phyloP scores from a whole-genome alignment of 768 basidiomycete species.

The Termitomyces sp. region DNA sequence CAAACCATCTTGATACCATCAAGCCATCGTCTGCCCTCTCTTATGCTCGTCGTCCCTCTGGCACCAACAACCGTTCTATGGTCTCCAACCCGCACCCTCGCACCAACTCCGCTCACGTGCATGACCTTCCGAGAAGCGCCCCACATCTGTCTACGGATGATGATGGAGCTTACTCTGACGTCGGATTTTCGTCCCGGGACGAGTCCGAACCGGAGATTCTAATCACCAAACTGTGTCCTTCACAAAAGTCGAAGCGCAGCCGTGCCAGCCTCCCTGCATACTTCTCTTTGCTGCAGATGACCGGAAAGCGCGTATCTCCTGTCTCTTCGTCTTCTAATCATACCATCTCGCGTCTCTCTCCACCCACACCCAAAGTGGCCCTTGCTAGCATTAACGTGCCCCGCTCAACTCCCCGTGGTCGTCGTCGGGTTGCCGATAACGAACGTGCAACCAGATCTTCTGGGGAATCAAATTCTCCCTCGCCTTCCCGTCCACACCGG shows the following conservation, averaged over 20 bases:
- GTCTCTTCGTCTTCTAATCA: slow-evolving; percentile 42
- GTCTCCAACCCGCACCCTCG: slow-evolving; percentile 52
- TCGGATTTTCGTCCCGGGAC: slow-evolving; percentile 33
- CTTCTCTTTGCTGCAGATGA: slow-evolving; percentile 65
- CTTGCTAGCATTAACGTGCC: slow-evolving; percentile 24
- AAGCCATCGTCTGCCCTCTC: slow-evolving; percentile 41
- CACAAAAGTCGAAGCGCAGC: slow-evolving; percentile 50
- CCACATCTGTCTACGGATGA: slow-evolving; percentile 39
- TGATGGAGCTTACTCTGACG: slow-evolving; percentile 37
- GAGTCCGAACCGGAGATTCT: slow-evolving; percentile 26
- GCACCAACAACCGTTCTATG: slow-evolving; percentile 62
- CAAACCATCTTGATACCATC: slow-evolving; percentile 27
- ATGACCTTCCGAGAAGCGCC: slow-evolving; percentile 35
- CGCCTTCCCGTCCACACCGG: slow-evolving; percentile 33
- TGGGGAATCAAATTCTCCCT: slow-evolving; percentile 28
- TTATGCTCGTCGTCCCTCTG: slow-evolving; percentile 65
- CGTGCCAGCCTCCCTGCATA: slow-evolving; percentile 72
- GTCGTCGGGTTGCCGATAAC: slow-evolving; percentile 34
- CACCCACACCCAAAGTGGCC: slow-evolving; percentile 54
- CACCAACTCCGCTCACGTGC: slow-evolving; percentile 36
- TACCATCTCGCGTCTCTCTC: slow-evolving; percentile 45
- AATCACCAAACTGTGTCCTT: slow-evolving; percentile 19
- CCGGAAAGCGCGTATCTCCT: slow-evolving; percentile 32
- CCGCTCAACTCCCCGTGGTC: slow-evolving; percentile 48
- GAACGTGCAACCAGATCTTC: slow-evolving; percentile 26